Percentiles rank a stretch among this genome's conserved stretches.
These are phyloP conservation scores for Botrytis cinerea DNA, from an alignment of 2,329 filamentous ascomycete genomes.

Conservation along the genomic window DNA sequence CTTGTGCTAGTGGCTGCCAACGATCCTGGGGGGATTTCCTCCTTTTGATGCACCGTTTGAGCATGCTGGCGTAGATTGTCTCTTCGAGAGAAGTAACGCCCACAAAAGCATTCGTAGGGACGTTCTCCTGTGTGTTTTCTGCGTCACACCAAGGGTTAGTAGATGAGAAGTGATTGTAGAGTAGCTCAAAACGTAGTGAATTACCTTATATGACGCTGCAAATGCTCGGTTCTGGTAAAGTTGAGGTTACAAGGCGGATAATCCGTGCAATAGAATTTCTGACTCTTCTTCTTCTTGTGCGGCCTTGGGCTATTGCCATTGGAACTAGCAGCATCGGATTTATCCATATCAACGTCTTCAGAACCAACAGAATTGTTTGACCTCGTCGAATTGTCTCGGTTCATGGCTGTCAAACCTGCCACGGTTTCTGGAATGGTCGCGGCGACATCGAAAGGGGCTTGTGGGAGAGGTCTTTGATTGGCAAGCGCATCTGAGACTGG, in stretches of 20 bases:
- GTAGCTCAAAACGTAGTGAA: slow-evolving; percentile 28
- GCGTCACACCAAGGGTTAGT: not conserved
- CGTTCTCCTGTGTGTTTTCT: slow-evolving; percentile 98
- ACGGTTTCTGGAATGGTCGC: slow-evolving; percentile 52
- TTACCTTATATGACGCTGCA: slow-evolving; percentile 90
- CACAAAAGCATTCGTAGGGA: slow-evolving; percentile 95
- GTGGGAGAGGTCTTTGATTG: slow-evolving; percentile 57
- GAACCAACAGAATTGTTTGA: slow-evolving; percentile 62
- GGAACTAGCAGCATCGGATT: slow-evolving; percentile 60
- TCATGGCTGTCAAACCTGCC: slow-evolving; percentile 48
- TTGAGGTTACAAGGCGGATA: slow-evolving; percentile 92
- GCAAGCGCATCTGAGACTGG: slow-evolving; percentile 41
- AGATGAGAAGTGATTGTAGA: slow-evolving; percentile 31
- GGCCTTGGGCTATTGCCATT: slow-evolving; percentile 67
- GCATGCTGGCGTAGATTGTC: slow-evolving; percentile 97
- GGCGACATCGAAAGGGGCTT: slow-evolving; percentile 50
- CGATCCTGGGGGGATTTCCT: slow-evolving; percentile 92
- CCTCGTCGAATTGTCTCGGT: slow-evolving; percentile 60
- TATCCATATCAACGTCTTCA: slow-evolving; percentile 75
- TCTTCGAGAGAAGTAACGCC: slow-evolving; percentile 85
- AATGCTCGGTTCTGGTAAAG: slow-evolving; percentile 93
- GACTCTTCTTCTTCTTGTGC: slow-evolving; percentile 93
- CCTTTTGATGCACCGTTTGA: slow-evolving; percentile 95
- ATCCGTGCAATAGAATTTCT: slow-evolving; percentile 94
- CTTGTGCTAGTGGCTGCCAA: slow-evolving; percentile 88